Base-by-base conservation (phyloP, 2,329 filamentous ascomycete species). In the Apiospora marii region DNA sequence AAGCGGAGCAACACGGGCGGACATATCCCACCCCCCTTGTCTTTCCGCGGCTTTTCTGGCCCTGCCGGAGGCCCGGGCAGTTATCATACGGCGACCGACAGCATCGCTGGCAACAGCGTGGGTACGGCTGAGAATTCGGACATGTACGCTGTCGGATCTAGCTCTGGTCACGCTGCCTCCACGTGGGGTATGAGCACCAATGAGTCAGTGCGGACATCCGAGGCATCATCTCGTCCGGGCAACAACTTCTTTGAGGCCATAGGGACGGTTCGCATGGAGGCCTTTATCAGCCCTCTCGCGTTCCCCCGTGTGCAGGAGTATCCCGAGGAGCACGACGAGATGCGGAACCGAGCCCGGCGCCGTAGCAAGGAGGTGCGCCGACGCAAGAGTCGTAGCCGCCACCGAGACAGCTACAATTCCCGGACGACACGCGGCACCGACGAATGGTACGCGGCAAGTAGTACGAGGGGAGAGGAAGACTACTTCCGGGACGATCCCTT, bases 221-320 rank as follows among this genome's bases (percentile, higher is more conserved):
- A 90, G 74, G 86, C 87, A 3, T 90, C 88, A 0, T 88, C 86
- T 13, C 81, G 83, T 7, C 81, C 82, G 43, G 76, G 85, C 0
- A 84, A 84, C 72, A 91, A 91, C 81, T 95, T 96, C 84, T 96
- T 96, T 79, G 95, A 97, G 77, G 93, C 93, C 1, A 92, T 97
- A 72, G 95, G 95, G 1, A 98, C 95, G 1, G 91, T 98, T 67
- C 91, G 96, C 41, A 98, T 99, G 96, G 96, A 98, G 82, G 96
- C 96, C 0, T 99, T 98, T 81, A 97, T 99, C 76, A 91, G 87
- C 77, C 90, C 90, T 0, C 81, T 92, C 14, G 85, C 88, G 1
- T 85, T 86, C 74, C 84, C 84, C 2, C 83, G 84, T 41, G 83
- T 86, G 70, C 83, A 84, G 16, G 86, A 88, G 16, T 81, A 84